Base-by-base conservation (phyloP, 1,139 yeast species). In the Nakaseomyces delphensis region DNA sequence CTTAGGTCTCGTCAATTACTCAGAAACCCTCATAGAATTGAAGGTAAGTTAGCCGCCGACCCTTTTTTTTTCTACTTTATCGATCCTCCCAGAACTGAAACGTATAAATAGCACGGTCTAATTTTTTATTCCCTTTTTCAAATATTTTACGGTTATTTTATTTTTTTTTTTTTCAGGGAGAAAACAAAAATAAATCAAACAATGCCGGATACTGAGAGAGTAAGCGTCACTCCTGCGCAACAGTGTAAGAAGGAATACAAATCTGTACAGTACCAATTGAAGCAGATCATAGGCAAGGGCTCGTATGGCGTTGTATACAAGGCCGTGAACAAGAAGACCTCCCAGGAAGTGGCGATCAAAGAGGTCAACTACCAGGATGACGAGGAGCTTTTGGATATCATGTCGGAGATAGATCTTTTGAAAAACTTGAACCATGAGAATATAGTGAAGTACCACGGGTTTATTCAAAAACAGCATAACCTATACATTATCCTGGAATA, bases 391-490 rank as follows among this genome's bases (percentile, higher is more conserved):
- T 53, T 54, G 19, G 77, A 75, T 47, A 69, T 74, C 42, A 80
- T 87, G 77, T 81, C 86, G n/a, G 97, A 91, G 60, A 81, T 87
- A 33, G 87, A 85, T 49, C 71, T 89, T 25, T 72, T 91, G 66
- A 86, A 85, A 58, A 79, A 83, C 43, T 70, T 91, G 42, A 79
- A 79, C 52, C 96, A 91, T 59, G 77, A 78, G 4, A 85, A 91
- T 55, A 87, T 91, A 45, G 96, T 91, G 43, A 84, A 84, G 54
- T 85, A 89, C 55, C 91, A 81, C 51, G 96, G 96, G 2, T 87
- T 84, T 59, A 83, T 85, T 43, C 79, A 83, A 55, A 81, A 82
- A 23, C 68, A 75, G 2, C 69, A 71, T 28, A 73, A 79, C 13
- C 67, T 89, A 46, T 82, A 82, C 55, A 83, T 89, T 29, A 77